Base-by-base conservation (phyloP, 2,329 filamentous ascomycete species). In the Sclerotinia subarctica region DNA sequence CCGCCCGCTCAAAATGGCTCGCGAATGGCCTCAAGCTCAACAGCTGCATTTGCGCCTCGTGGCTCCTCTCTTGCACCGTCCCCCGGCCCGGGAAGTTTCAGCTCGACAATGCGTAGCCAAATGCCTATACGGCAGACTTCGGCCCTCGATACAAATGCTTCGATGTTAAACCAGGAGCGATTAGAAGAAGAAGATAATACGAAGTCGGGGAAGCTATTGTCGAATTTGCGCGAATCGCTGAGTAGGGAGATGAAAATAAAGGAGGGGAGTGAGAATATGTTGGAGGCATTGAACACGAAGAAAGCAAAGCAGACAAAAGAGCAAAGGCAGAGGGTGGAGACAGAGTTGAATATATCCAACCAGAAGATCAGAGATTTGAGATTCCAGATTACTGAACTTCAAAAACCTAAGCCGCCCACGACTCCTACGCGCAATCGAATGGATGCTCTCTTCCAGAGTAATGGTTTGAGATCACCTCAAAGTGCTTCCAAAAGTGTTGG, bases 181-280 rank as follows among this genome's bases (percentile, higher is more conserved):
- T 76, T 86, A 47, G 89, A 90, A 66, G 89, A 92, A 72, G 87
- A 88, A 65, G 86, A 87, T 69, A 79, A 75, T 73, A 81, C 73
- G 70, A 84, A 84, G 13, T 84, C 88, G 19, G 93, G 96, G 78
- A 88, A 93, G 79, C 86, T 88, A 52, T 88, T 97, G 74, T 86
- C 88, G 29, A 83, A 87, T 64, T 85, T 97, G 71, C 89, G 90
- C 75, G 94, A 97, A 74, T 87, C 90, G 76, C 90, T 99, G 72
- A 94, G 93, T 73, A 94, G 96, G 76, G 96, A 99, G 81, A 89
- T 94, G 81, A 98, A 98, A 83, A 98, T 99, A 78, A 97, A 96
- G 79, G 91, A 94, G 75, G 95, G 95, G 26, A 97, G 94, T 68
- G 95, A 99, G 82, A 99, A 99, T 78, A 89, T 99, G 86, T 84